phyloP scores from a whole-genome alignment of 2,329 filamentous ascomycete genomes.

The Colletotrichum sidae region DNA sequence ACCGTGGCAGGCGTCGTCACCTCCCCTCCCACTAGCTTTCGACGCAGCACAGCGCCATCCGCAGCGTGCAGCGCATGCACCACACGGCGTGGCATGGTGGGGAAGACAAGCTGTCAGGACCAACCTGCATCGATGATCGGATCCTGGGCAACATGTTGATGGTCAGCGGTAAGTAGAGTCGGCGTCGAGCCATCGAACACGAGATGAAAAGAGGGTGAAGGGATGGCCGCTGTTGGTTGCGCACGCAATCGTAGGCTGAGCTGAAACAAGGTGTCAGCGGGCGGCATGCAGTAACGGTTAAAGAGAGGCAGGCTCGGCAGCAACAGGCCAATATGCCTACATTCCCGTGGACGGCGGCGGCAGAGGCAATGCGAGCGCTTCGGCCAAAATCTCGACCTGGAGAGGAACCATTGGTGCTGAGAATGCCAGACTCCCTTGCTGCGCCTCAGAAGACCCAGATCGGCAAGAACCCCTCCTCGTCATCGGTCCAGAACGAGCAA shows the following conservation, averaged over 20 bases:
- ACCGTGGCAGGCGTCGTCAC: constrained; percentile 24
- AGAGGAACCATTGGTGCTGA: constrained; percentile 10
- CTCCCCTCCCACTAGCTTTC: neutral
- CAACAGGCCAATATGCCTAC: constrained; percentile 12
- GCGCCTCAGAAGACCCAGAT: constrained; percentile 36
- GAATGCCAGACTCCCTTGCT: constrained; percentile 30
- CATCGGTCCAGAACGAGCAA: constrained; percentile 27
- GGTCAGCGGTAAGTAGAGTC: constrained; percentile 26
- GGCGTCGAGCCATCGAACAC: constrained; percentile 30
- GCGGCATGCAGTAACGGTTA: neutral
- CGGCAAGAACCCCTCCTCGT: constrained; percentile 28
- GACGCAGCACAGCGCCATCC: too few species aligned
- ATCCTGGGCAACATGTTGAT: constrained; percentile 19
- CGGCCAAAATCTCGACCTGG: neutral
- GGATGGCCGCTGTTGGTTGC: constrained; percentile 33
- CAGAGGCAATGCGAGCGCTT: neutral
- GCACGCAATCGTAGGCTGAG: constrained; percentile 31
- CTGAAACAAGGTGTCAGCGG: constrained; percentile 10
- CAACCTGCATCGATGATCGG: constrained; percentile 21
- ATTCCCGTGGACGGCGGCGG: constrained; percentile 29
- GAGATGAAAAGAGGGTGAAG: constrained; percentile 36
- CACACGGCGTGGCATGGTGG: constrained; percentile 7
- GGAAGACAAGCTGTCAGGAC: constrained; percentile 21
- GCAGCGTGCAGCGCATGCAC: too few species aligned
- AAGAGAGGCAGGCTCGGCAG: constrained; percentile 1